Evolutionary conservation across 164 flowering plant species (phyloP).

Genomic region (Vitis vinifera): DNA sequence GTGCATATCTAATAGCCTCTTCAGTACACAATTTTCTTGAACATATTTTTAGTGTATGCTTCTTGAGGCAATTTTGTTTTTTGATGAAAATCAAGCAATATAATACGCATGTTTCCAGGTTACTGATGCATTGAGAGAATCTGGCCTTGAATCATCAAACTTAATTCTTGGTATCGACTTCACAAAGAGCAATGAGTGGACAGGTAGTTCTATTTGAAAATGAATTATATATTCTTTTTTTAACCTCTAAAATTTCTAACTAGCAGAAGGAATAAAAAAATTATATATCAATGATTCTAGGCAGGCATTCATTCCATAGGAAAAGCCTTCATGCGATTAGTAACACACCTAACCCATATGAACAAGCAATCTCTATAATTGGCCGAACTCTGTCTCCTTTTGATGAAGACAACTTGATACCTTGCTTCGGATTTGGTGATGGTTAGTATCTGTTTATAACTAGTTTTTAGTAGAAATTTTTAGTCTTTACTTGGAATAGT

Average conservation of each 20-base stretch:
- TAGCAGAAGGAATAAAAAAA: not conserved
- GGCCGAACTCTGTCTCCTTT: conserved; percentile 82
- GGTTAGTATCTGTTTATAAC: conserved; percentile 43
- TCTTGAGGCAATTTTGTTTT: too few relatives aligned
- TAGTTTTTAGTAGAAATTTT: not conserved
- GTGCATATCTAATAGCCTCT: not conserved
- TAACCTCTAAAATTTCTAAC: too few relatives aligned
- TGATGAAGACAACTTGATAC: conserved; percentile 91
- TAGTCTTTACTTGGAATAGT: not conserved
- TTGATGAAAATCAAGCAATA: not conserved
- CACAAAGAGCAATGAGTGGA: conserved; percentile 97
- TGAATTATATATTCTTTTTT: not conserved
- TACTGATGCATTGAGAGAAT: conserved; percentile 64
- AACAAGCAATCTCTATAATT: conserved; percentile 91
- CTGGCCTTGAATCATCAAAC: conserved; percentile 93
- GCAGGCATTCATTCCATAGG: conserved; percentile 61
- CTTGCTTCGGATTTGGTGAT: conserved; percentile 98
- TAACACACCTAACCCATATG: conserved; percentile 73
- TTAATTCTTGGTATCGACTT: conserved; percentile 88
- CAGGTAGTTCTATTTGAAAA: conserved; percentile 41
- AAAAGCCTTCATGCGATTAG: conserved; percentile 81
- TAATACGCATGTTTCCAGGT: conserved; percentile 42
- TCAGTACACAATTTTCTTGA: too few relatives aligned
- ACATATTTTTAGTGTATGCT: too few relatives aligned
- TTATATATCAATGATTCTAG: conserved; percentile 31